phyloP scores from a whole-genome alignment of 768 basidiomycete genomes.

The Dentipellis sp. region DNA sequence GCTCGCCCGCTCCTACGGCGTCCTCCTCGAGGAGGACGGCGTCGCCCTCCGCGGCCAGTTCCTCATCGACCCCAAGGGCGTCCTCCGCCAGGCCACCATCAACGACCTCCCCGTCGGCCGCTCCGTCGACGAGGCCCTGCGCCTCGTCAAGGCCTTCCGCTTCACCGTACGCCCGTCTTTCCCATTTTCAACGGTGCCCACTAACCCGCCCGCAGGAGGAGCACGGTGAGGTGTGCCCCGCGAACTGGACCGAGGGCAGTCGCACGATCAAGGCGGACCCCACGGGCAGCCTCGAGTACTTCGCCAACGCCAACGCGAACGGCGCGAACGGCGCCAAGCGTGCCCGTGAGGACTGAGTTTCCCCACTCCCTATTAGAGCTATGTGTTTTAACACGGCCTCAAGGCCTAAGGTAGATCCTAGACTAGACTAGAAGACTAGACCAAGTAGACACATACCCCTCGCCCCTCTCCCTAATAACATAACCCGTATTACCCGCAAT shows the following conservation, averaged over 20 bases:
- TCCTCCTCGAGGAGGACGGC: constrained; percentile 82
- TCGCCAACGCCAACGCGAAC: constrained; percentile 28
- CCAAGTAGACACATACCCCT: too few species aligned
- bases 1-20: constrained; percentile 80
- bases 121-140: constrained; percentile 86
- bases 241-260: constrained; percentile 76
- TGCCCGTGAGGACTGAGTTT: constrained; percentile 23
- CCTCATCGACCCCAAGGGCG: constrained; percentile 80
- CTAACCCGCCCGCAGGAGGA: constrained; percentile 42
- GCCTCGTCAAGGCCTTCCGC: constrained; percentile 91
- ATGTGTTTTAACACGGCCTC: too few species aligned
- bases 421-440: too few species aligned
- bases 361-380: too few species aligned
- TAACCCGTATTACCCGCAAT: too few species aligned
- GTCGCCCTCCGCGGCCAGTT: constrained; percentile 83
- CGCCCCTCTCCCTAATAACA: too few species aligned
- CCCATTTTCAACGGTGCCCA: background rate
- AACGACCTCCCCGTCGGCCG: constrained; percentile 95
- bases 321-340: constrained; percentile 44
- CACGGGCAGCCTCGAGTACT: constrained; percentile 66
- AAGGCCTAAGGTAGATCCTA: background rate
- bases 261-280: constrained; percentile 82
- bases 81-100: constrained; percentile 72
- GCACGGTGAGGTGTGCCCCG: constrained; percentile 90
- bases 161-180: constrained; percentile 48